phyloP scores from a whole-genome alignment of 768 basidiomycete genomes.

The Lentinula boryana region DNA sequence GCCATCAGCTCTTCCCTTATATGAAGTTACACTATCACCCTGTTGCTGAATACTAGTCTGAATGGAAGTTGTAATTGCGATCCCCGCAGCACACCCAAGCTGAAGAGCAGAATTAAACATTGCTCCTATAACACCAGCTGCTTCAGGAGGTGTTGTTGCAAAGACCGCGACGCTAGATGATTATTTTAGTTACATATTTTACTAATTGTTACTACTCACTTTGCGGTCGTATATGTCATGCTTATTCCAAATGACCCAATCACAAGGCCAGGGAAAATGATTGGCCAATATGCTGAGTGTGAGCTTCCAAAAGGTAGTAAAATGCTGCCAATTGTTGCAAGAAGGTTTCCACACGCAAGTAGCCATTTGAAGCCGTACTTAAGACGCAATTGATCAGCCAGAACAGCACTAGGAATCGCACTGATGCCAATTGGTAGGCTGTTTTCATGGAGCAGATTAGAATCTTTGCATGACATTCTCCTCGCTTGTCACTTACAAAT shows the following conservation, averaged over 20 bases:
- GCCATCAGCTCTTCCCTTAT: constrained; percentile 35
- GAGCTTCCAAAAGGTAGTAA: constrained; percentile 36
- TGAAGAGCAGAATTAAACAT: constrained; percentile 52
- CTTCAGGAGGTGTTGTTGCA: constrained; percentile 36
- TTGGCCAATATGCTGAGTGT: constrained; percentile 37
- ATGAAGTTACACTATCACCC: constrained; percentile 23
- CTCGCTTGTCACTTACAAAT: constrained; percentile 21
- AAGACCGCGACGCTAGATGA: constrained; percentile 41
- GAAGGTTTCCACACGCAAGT: constrained; percentile 32
- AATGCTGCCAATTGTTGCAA: constrained; percentile 30
- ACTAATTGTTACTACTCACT: constrained; percentile 25
- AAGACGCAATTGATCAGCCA: constrained; percentile 29
- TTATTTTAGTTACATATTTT: neutral
- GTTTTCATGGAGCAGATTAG: constrained; percentile 1
- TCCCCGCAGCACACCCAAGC: constrained; percentile 44
- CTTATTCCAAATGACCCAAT: constrained; percentile 41
- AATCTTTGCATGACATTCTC: neutral
- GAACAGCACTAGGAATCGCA: constrained; percentile 29
- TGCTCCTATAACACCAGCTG: constrained; percentile 50
- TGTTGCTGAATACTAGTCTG: constrained; percentile 33
- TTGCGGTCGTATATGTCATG: constrained; percentile 41
- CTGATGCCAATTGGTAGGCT: constrained; percentile 37
- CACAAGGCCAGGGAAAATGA: constrained; percentile 42
- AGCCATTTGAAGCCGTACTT: constrained; percentile 36
- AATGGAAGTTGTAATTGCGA: constrained; percentile 45